Conservation (phyloP, 768 basidiomycete species). For the Candolleomyces eurysporus region DNA sequence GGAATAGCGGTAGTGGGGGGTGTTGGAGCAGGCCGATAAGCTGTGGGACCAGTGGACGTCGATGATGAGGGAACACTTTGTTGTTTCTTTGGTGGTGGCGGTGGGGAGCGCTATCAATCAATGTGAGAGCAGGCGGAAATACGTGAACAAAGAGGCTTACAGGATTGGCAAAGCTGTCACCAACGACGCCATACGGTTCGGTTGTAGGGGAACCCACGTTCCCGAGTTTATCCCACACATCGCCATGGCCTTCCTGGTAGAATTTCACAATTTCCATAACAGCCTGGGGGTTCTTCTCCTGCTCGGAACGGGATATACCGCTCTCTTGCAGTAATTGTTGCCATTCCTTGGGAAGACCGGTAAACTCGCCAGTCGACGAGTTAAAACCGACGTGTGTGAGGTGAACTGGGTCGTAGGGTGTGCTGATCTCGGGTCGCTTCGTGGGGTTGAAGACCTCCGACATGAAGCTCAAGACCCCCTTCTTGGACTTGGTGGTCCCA, state of each 20-base stretch:
- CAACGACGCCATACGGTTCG: constrained; percentile 11
- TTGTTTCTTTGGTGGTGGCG: constrained; percentile 48
- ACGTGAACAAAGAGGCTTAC: neutral
- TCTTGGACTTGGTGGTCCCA: constrained; percentile 52
- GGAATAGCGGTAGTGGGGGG: constrained; percentile 64
- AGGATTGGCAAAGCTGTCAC: constrained; percentile 11
- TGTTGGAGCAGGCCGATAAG: constrained; percentile 77
- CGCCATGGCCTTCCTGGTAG: constrained; percentile 85
- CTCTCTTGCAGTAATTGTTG: constrained; percentile 94
- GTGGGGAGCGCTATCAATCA: constrained; percentile 42
- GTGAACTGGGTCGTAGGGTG: constrained; percentile 98
- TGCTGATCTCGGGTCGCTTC: constrained; percentile 90
- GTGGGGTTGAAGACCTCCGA: constrained; percentile 63
- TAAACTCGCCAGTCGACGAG: constrained; percentile 96
- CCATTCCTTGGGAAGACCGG: constrained; percentile 98
- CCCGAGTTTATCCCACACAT: constrained; percentile 86
- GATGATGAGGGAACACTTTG: constrained; percentile 22
- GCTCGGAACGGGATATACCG: constrained; percentile 90
- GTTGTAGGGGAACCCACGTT: constrained; percentile 38
- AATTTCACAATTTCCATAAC: constrained; percentile 99
- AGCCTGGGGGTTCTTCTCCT: constrained; percentile 96
- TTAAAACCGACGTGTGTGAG: constrained; percentile 99
- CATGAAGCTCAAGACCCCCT: constrained; percentile 77
- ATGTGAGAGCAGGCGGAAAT: constrained; percentile 2
- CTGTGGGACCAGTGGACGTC: constrained; percentile 40